These are phyloP conservation scores for Pyrenochaeta sp. DNA, from an alignment of 2,329 filamentous ascomycete genomes.

Conservation along the genomic window DNA sequence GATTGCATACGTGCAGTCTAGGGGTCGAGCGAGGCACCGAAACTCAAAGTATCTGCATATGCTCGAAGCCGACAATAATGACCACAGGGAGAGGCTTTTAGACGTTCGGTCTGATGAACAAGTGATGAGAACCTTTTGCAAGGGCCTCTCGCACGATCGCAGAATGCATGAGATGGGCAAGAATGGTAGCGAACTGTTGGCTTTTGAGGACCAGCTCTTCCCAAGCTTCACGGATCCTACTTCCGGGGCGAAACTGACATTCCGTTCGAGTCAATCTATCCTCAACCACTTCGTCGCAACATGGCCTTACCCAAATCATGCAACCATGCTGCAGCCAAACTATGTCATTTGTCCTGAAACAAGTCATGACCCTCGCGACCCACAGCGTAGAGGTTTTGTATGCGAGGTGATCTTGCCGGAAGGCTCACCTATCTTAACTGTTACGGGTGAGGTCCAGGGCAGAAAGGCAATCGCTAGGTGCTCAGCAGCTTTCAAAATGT, in stretches of 20 bases:
- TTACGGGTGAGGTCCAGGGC: slow-evolving; percentile 68
- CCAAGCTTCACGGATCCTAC: slow-evolving; percentile 67
- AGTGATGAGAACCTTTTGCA: slow-evolving; percentile 78
- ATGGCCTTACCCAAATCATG: slow-evolving; percentile 63
- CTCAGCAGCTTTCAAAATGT: slow-evolving; percentile 87
- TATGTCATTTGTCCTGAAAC: slow-evolving; percentile 64
- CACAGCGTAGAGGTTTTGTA: slow-evolving; percentile 45
- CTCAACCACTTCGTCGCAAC: slow-evolving; percentile 78
- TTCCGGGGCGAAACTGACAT: slow-evolving; percentile 82
- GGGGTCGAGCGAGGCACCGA: slow-evolving; percentile 80
- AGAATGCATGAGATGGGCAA: slow-evolving; percentile 68
- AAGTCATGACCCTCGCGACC: slow-evolving; percentile 11
- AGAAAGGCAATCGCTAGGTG: slow-evolving; percentile 84
- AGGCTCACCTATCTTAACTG: slow-evolving; percentile 73
- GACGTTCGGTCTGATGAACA: slow-evolving; percentile 68
- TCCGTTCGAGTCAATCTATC: slow-evolving; percentile 74
- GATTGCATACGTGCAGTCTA: slow-evolving; percentile 94
- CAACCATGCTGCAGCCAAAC: slow-evolving; percentile 57
- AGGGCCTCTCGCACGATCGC: slow-evolving; percentile 76
- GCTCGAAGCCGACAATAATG: slow-evolving; percentile 74
- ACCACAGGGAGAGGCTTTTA: slow-evolving; percentile 65
- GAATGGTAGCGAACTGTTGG: slow-evolving; percentile 64
- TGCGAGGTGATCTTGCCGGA: slow-evolving; percentile 84
- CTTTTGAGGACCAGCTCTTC: slow-evolving; percentile 58
- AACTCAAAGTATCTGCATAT: slow-evolving; percentile 86